These are phyloP conservation scores for Zymoseptoria crescenta DNA, from an alignment of 2,329 filamentous ascomycete genomes.

Conservation along the genomic window DNA sequence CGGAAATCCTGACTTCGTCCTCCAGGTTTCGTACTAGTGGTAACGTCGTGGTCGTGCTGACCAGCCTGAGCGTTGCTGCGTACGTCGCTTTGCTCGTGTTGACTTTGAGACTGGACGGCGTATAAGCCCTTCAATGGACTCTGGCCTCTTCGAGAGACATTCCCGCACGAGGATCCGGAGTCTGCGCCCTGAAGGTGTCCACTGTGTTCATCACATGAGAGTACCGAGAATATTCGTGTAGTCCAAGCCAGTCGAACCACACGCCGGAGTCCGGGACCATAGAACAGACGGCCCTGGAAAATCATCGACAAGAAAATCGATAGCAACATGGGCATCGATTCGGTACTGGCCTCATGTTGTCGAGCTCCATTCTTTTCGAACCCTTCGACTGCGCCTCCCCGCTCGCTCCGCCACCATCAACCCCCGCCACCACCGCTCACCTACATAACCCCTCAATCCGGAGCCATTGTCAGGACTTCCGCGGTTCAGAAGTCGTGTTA, in stretches of 20 bases:
- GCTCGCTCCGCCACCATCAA: not conserved
- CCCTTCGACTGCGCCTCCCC: not conserved
- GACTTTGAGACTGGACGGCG: conserved; percentile 42
- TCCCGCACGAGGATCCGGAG: no score
- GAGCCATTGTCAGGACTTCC: not conserved
- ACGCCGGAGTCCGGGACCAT: not conserved
- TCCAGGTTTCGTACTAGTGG: conserved; percentile 57
- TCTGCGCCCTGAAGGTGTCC: not conserved
- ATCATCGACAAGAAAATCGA: not conserved
- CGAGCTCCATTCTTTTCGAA: not conserved
- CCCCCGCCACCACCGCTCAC: not conserved
- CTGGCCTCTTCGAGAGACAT: not conserved
- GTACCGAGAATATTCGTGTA: not conserved
- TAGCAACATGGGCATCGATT: no score
- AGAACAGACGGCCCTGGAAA: no score
- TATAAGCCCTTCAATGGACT: not conserved
- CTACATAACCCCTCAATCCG: not conserved
- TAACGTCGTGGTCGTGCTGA: conserved; percentile 57
- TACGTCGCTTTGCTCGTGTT: conserved; percentile 54
- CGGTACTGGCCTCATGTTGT: not conserved
- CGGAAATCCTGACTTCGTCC: not conserved
- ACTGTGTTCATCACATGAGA: not conserved
- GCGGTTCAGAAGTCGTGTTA: not conserved
- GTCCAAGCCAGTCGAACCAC: not conserved
- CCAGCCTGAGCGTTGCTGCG: conserved; percentile 53